Percentiles rank a stretch among this genome's conserved stretches.
These are phyloP conservation scores for Rhodamnia argentea DNA, from an alignment of 345 rosid species.

Conservation along the genomic window DNA sequence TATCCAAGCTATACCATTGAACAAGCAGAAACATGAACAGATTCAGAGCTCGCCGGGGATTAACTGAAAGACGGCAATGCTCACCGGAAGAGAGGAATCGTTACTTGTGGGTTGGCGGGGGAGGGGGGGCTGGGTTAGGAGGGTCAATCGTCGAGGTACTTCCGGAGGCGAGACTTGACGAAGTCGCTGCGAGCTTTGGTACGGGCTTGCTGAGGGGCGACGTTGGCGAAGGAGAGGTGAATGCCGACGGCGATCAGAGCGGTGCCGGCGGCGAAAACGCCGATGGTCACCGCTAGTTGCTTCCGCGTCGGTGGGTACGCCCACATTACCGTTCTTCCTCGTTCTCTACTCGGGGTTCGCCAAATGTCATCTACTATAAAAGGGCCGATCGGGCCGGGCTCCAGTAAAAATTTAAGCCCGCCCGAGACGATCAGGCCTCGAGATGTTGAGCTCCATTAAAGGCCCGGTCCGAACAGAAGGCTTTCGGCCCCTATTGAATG, in stretches of 20 bases:
- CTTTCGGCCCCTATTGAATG: background rate
- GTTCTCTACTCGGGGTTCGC: background rate
- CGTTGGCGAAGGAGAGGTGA: constrained; percentile 44
- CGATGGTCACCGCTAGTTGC: constrained; percentile 40
- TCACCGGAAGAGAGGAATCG: background rate
- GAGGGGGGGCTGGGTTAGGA: too few species aligned
- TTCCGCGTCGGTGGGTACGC: constrained; percentile 58
- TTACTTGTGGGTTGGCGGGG: background rate
- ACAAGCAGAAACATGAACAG: background rate
- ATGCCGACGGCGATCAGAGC: constrained; percentile 45
- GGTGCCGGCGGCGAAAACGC: constrained; percentile 30
- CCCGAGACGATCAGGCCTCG: background rate
- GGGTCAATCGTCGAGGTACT: constrained; percentile 37
- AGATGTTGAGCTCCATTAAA: background rate
- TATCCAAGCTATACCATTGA: background rate
- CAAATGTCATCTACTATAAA: background rate
- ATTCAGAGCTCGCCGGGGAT: background rate
- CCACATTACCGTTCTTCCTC: constrained; percentile 30
- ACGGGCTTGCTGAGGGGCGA: constrained; percentile 70
- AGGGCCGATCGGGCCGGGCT: background rate
- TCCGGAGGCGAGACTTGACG: constrained; percentile 50
- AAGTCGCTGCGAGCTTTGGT: constrained; percentile 50
- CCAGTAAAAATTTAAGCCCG: background rate
- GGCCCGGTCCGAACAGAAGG: constrained; percentile 23
- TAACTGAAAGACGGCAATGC: background rate